Evolutionary conservation across 768 basidiomycete species (phyloP).

Genomic region (Cyclocybe aegerita): DNA sequence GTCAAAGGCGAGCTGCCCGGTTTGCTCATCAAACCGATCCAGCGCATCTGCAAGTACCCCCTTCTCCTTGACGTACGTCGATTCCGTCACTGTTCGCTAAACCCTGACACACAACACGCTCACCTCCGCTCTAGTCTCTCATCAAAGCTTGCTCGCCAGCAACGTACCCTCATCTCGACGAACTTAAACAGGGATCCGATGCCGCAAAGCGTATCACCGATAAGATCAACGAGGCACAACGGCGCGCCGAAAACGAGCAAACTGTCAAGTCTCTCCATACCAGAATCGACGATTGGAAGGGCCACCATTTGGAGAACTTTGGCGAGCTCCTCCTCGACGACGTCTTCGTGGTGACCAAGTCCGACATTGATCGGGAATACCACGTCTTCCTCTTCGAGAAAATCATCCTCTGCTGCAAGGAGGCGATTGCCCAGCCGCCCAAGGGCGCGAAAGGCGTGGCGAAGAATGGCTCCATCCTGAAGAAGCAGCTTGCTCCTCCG

Average conservation of each 20-base stretch:
- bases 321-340: slow-evolving; percentile 94
- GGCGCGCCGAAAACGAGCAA: slow-evolving; percentile 86
- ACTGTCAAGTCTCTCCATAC: slow-evolving; percentile 84
- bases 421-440: slow-evolving; percentile 59
- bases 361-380: slow-evolving; percentile 95
- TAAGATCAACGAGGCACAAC: slow-evolving; percentile 93
- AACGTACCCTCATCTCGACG: slow-evolving; percentile 72
- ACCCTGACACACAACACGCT: slow-evolving; percentile 9
- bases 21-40: slow-evolving; percentile 98
- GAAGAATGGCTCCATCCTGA: slow-evolving; percentile 89
- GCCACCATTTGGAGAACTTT: slow-evolving; percentile 92
- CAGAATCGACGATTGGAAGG: slow-evolving; percentile 98
- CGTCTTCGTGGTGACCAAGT: slow-evolving; percentile 93
- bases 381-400: slow-evolving; percentile 99
- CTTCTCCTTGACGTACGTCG: slow-evolving; percentile 82
- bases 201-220: slow-evolving; percentile 93
- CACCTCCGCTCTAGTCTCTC: slow-evolving; percentile 50
- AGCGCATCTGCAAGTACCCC: slow-evolving; percentile 98
- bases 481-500: slow-evolving; percentile 67
- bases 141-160: slow-evolving; percentile 66
- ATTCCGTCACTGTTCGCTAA: slow-evolving; percentile 10
- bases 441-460: slow-evolving; percentile 65
- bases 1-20: slow-evolving; percentile 91
- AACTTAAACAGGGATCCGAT: slow-evolving; percentile 80
- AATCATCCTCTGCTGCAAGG: slow-evolving; percentile 99